Evolutionary conservation across 768 basidiomycete genomes (phyloP).

Genomic region (Pholiota microspora): DNA sequence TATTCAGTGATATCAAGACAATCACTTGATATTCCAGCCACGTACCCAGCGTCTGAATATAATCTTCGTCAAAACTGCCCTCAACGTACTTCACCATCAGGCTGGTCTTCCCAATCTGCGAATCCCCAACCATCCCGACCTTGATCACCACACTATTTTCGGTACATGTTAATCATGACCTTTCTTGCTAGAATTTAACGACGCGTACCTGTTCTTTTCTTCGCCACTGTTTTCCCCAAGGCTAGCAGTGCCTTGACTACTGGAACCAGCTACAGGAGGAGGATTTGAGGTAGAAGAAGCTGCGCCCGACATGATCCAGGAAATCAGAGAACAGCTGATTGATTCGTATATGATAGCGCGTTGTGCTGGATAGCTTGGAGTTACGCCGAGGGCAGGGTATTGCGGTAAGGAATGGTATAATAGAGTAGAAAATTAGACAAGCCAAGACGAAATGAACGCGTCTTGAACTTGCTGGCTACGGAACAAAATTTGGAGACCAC

Average conservation of each 20-base stretch:
- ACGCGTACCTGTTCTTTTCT: constrained; percentile 66
- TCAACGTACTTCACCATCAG: constrained; percentile 99
- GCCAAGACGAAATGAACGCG: constrained; percentile 38
- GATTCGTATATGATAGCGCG: constrained; percentile 20
- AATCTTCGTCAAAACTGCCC: constrained; percentile 98
- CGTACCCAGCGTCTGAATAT: constrained; percentile 97
- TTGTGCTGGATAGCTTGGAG: constrained; percentile 14
- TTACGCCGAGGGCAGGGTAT: constrained; percentile 11
- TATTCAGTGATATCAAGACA: constrained; percentile 52
- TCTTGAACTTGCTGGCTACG: constrained; percentile 27
- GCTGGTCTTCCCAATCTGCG: constrained; percentile 98
- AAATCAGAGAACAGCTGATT: constrained; percentile 16
- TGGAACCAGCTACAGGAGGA: constrained; percentile 43
- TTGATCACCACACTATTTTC: constrained; percentile 94
- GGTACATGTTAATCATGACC: not conserved
- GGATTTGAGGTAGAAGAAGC: constrained; percentile 47
- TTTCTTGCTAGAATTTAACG: not conserved
- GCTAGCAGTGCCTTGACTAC: constrained; percentile 50
- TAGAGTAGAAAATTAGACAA: constrained; percentile 30
- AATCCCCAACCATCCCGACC: constrained; percentile 99
- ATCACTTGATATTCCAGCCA: constrained; percentile 5
- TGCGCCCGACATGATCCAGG: constrained; percentile 45
- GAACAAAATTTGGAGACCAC: constrained; percentile 25
- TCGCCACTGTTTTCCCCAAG: constrained; percentile 55
- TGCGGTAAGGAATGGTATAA: constrained; percentile 17